These are phyloP conservation scores for Breviolum minutum DNA, from an alignment of 73 alveolate genomes.

Conservation along the genomic window DNA sequence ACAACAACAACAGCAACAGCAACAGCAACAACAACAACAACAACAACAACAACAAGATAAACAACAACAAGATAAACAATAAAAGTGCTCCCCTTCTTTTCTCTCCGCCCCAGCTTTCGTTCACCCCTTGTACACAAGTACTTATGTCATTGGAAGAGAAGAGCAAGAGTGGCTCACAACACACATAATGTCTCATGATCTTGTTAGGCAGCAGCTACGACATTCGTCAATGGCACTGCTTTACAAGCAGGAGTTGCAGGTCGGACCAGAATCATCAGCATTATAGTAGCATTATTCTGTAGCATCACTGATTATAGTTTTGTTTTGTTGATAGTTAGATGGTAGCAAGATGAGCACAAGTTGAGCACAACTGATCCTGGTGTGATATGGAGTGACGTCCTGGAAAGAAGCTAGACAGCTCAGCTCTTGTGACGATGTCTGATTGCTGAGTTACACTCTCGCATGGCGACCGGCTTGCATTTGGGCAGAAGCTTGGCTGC, in stretches of 20 bases:
- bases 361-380: no score
- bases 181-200: background rate
- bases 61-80: no score
- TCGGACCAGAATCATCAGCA: background rate
- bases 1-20: no score
- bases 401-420: background rate
- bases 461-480: conserved; percentile 95
- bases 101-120: background rate
- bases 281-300: no score
- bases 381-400: no score
- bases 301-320: no score
- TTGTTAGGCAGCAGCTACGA: conserved; percentile 69
- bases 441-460: conserved; percentile 28
- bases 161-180: background rate
- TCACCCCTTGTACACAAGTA: background rate
- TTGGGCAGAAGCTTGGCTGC: conserved; percentile 59
- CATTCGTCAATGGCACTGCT: conserved; percentile 84
- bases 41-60: no score
- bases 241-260: conserved; percentile 83
- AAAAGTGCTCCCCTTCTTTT: background rate
- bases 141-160: background rate
- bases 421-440: background rate
- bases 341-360: no score
- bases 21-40: no score
- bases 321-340: no score